Conservation (phyloP, 176 grass and related monocot species). For the Leersia perrieri region DNA sequence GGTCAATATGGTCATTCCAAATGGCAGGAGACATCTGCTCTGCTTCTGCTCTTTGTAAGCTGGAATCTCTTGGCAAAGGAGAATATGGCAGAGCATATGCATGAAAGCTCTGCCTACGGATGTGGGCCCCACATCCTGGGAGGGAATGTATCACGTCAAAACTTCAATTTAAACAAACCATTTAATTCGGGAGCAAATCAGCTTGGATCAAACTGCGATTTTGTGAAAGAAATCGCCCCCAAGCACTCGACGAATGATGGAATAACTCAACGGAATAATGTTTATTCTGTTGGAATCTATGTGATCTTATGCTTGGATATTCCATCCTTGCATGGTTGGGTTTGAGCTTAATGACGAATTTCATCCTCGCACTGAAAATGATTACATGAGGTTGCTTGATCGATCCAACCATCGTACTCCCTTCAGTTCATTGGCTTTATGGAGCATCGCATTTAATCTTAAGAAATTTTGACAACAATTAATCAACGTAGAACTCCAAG, state of each 20-base stretch:
- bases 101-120: background rate
- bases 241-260: background rate
- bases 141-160: background rate
- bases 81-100: slow-evolving; percentile 18
- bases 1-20: slow-evolving; percentile 4
- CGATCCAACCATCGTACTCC: background rate
- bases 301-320: slow-evolving; percentile 37
- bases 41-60: background rate
- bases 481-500: no score
- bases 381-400: background rate
- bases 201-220: background rate
- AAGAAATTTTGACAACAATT: no score
- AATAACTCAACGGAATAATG: slow-evolving; percentile 11
- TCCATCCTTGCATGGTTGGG: background rate
- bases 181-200: slow-evolving; percentile 21
- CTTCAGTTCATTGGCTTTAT: no score
- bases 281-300: slow-evolving; percentile 23
- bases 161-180: background rate
- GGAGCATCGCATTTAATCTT: no score
- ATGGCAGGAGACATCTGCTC: background rate
- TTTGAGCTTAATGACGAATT: background rate
- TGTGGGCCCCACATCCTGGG: background rate
- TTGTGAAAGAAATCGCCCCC: slow-evolving; percentile 10
- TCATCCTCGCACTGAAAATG: background rate
- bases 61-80: slow-evolving; percentile 7